phyloP scores from a whole-genome alignment of 169 alveolate genomes.

The Plasmodium ovale region DNA sequence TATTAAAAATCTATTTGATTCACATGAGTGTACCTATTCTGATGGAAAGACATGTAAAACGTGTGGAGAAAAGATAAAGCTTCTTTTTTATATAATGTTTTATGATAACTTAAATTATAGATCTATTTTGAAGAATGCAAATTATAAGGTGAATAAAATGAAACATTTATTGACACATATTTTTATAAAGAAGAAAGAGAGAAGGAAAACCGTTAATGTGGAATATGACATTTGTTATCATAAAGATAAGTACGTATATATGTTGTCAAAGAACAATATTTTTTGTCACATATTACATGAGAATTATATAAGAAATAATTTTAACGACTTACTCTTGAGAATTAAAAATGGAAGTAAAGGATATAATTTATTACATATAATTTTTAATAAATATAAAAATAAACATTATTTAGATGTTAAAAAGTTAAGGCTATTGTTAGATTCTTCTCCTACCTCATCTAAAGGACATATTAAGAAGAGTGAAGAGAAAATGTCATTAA shows the following conservation, averaged over 20 bases:
- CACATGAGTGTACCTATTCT: slow-evolving; percentile 13
- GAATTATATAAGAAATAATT: slow-evolving; percentile 48
- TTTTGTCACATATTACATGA: slow-evolving; percentile 71
- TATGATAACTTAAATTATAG: slow-evolving; percentile 63
- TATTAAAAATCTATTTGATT: slow-evolving; percentile 22
- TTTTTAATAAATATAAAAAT: slow-evolving; percentile 73
- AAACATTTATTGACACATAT: slow-evolving; percentile 43
- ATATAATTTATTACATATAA: slow-evolving; percentile 42
- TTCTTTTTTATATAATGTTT: slow-evolving; percentile 40
- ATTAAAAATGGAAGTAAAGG: slow-evolving; percentile 70
- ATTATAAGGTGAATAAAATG: slow-evolving; percentile 3
- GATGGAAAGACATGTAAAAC: slow-evolving; percentile 24
- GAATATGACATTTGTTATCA: slow-evolving; percentile 56
- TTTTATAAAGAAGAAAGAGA: slow-evolving; percentile 25
- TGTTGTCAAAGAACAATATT: slow-evolving; percentile 52
- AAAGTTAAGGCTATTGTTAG: slow-evolving; percentile 29
- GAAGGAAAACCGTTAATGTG: slow-evolving; percentile 62
- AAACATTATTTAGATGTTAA: slow-evolving; percentile 31
- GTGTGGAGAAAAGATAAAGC: slow-evolving; percentile 45
- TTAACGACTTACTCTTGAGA: slow-evolving; percentile 53
- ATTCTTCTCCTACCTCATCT: background rate
- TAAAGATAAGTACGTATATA: slow-evolving; percentile 43
- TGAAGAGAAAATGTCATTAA: slow-evolving; percentile 3
- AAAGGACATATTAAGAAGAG: background rate
- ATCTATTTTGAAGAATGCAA: background rate